These are phyloP conservation scores for Gypsophila paniculata DNA, from an alignment of 179 eudicot genomes.

Conservation along the genomic window DNA sequence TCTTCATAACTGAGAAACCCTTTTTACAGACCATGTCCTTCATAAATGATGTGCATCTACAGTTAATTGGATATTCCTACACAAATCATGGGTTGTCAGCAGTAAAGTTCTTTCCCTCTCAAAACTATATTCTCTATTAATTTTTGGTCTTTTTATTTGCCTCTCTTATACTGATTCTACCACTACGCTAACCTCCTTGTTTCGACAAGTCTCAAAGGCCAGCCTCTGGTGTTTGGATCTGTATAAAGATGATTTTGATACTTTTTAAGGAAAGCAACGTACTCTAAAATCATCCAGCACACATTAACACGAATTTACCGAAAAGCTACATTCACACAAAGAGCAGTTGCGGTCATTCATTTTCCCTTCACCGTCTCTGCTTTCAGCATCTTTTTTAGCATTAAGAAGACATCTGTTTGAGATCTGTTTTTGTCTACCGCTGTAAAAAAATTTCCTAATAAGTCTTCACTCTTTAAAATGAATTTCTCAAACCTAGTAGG, in stretches of 20 bases:
- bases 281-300: not conserved
- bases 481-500: not conserved
- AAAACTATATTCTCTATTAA: too few relatives aligned
- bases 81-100: not conserved
- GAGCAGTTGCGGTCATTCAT: not conserved
- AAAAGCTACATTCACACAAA: not conserved
- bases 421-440: not conserved
- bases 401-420: not conserved
- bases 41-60: not conserved
- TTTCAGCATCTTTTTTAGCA: not conserved
- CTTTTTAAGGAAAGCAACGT: not conserved
- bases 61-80: not conserved
- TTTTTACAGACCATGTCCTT: not conserved
- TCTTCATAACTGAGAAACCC: not conserved
- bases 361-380: not conserved
- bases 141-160: not conserved
- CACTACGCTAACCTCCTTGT: not conserved
- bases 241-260: not conserved
- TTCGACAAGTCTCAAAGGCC: not conserved
- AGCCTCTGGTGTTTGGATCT: not conserved
- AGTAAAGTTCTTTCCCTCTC: not conserved
- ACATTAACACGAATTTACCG: not conserved
- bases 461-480: not conserved
- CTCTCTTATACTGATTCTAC: not conserved
- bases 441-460: not conserved